A percentile compares a stretch with the other conserved stretches of the same genome.
phyloP scores from a whole-genome alignment of 148 eudicot genomes.

The Nyssa sinensis region DNA sequence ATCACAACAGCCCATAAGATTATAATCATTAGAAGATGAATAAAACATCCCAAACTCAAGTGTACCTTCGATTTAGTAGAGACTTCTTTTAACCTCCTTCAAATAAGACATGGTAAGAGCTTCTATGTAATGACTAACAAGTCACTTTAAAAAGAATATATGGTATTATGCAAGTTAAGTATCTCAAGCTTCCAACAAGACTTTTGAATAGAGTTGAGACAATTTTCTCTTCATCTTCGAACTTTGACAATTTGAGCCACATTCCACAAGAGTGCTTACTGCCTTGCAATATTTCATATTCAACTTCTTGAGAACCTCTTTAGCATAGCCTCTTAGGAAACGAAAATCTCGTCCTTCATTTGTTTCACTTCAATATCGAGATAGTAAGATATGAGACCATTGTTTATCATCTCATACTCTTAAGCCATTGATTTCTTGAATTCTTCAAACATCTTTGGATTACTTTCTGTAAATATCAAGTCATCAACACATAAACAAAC shows the following conservation, averaged over 20 bases:
- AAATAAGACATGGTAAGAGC: too few species aligned
- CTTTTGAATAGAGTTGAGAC: too few species aligned
- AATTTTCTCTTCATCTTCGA: too few species aligned
- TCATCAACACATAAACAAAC: too few species aligned
- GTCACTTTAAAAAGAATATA: neutral
- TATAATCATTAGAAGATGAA: constrained; percentile 1
- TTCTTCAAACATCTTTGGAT: too few species aligned
- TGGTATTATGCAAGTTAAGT: constrained; percentile 5
- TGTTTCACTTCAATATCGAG: neutral
- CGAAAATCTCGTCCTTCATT: neutral
- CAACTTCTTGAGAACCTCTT: too few species aligned
- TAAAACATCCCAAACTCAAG: neutral
- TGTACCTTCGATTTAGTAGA: too few species aligned
- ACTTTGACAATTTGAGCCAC: too few species aligned
- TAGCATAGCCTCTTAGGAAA: neutral
- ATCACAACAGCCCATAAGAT: constrained; percentile 1
- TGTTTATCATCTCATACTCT: neutral
- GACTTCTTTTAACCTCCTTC: too few species aligned
- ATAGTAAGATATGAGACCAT: too few species aligned
- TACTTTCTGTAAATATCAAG: too few species aligned
- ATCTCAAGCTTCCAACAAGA: constrained; percentile 10
- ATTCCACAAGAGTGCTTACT: neutral
- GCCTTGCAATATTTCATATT: neutral
- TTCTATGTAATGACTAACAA: too few species aligned
- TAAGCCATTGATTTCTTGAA: neutral